Base-by-base conservation (phyloP, 352 stramenopile species). In the Phytophthora citricola region DNA sequence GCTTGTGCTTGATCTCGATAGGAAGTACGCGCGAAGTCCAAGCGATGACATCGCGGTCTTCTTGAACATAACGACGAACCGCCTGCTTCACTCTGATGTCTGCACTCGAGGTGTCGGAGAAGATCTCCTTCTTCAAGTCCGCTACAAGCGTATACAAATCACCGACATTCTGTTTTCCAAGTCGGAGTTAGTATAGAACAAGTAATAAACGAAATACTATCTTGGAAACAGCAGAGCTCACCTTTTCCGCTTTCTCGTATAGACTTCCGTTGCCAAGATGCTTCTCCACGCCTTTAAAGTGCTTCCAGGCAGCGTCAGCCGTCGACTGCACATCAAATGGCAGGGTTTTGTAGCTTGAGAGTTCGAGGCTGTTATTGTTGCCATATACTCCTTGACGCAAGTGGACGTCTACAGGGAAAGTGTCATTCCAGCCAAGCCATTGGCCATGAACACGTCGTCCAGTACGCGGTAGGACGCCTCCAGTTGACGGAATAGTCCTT, bases 81-180 rank as follows among this genome's bases (percentile, higher is more conserved):
- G 81, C 68, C 49, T 89, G 76, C 22, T 82, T 73, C 12, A 86
- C 63, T 4, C 62, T 50, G 58, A 89, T 81, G 14, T 83, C 61
- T 3, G 79, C 72, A 3, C 65, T 64, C 6, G 63, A 73, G 39
- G 63, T 66, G 55, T 78, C 76, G 14, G 63, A 69, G 15, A 66
- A 55, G 4, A 82, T 52, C 61, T 87, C 75, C 12, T 84, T 73
- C 32, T 68, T 70, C 50, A 82, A 76, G 41, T 75, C 77, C 27
- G 81, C 66, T 32, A 87, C 47, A 38, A 87, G 75, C n/a, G 73
- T 81, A 44, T 81, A 69, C 14, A 46, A 55, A 24, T 64, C 46
- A n/a, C 46, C 55, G n/a, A 69, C 31, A 14, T 58, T 34, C 59
- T 54, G 53, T 31, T 45, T 36, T 24, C n/a, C 29, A 50, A 61